A percentile compares a stretch with the other conserved stretches of the same genome.
These are phyloP conservation scores for Neurospora tetraspora DNA, from an alignment of 495 filamentous ascomycete species.

Conservation along the genomic window DNA sequence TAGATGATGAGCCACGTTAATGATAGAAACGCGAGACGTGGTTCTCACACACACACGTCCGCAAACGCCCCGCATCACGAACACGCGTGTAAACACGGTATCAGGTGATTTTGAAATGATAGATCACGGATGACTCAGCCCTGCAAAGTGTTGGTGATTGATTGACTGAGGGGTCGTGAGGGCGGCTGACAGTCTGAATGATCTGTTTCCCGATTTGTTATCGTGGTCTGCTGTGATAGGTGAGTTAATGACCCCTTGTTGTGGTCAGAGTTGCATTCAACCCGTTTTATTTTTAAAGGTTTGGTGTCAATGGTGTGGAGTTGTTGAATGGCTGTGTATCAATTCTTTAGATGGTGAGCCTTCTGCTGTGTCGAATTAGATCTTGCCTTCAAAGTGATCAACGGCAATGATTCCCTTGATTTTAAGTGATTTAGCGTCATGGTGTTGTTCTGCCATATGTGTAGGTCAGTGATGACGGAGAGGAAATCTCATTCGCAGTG, in stretches of 20 bases:
- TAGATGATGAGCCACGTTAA: not conserved
- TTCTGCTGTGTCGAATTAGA: no score
- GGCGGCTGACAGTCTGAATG: not conserved
- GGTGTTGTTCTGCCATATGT: not conserved
- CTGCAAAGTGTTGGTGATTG: not conserved
- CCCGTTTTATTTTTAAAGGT: not conserved
- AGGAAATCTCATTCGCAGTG: not conserved
- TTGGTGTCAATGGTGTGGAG: not conserved
- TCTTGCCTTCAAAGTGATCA: no score
- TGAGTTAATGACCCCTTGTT: not conserved
- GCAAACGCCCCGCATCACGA: constrained; percentile 6
- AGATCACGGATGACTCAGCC: not conserved
- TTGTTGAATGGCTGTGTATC: not conserved
- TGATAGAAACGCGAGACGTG: not conserved
- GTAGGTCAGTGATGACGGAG: not conserved
- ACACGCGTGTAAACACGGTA: not conserved
- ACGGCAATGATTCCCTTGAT: not conserved
- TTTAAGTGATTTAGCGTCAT: not conserved
- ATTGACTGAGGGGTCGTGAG: not conserved
- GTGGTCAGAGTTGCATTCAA: not conserved
- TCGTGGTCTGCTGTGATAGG: not conserved
- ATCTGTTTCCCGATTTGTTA: not conserved
- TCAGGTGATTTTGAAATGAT: constrained; percentile 8
- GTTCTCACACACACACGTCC: not conserved
- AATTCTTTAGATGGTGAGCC: no score